Evolutionary conservation across 176 grass and related monocot species (phyloP), one percentile per base, ranked within the genome.

Genomic region (Miscanthus lutarioriparius): DNA sequence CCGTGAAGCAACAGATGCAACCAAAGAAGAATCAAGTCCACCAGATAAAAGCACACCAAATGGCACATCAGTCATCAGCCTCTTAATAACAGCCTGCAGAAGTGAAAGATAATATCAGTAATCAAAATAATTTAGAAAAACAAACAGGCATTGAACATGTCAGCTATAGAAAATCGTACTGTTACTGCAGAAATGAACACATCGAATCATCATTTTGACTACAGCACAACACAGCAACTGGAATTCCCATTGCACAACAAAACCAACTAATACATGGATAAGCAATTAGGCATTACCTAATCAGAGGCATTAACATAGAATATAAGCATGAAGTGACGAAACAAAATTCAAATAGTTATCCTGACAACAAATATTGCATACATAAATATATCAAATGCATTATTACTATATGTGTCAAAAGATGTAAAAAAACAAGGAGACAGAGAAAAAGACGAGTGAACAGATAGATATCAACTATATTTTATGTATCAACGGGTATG

Each of bases 1-100:
- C 10, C 93, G 82, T 54, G 90, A 90, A 78, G 92, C 93, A 64
- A 99, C 91, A 58, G 97, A 87, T 80, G 97, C 97, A 89, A 99
- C 97, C 77, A 99, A 89, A 30, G 97, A 99, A 56, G 97, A 99
- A 64, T 99, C 97, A 74, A 99, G 93, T 20, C 97, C 97, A 75
- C 97, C 97, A 80, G 97, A 99, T 75, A 99, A 89, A 20, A 99
- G 91, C 88, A 99, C 93, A 72, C 97, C 97, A 94, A 99, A 99
- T 43, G 97, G 97, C 79, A 99, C 97, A 88, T 99, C 97, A 23
- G 97, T 88, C 97, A 99, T 99, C 68, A 99, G 63, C 84, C 97
- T 99, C 86, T 99, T 99, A 44, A 89, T 83, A 79, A 96, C 78
- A 87, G 97, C 86, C 97, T 99, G 75, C 47, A 35, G 28, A 82